Evolutionary conservation across 2,329 filamentous ascomycete genomes (phyloP), one percentile per base, ranked within the genome.

Genomic region (Fusarium graminum): DNA sequence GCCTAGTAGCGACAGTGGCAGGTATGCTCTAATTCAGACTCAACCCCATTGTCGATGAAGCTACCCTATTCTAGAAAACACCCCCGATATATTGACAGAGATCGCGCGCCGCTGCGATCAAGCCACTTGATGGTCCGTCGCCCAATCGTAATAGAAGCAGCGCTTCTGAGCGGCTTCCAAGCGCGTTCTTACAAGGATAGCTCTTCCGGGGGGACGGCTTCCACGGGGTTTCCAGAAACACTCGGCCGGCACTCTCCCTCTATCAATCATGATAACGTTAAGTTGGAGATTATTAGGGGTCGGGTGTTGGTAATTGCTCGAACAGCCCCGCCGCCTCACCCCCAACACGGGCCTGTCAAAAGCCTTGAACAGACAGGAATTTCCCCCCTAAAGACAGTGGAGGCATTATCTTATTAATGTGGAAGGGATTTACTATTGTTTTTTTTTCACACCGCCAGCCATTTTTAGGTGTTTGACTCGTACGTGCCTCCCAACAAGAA

Each of bases 1-100:
- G 16, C 34, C n/a, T n/a, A 36, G 16, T 16, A 36, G 34, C 22
- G 22, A 56, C 29, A 39, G 45, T 34, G 36, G 39, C 47, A 30
- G 52, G 25, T 38, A 12, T 17, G 17, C 28, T 53, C n/a, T 59
- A 42, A 25, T 59, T 59, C 42, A 57, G 46, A 42, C 45, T 44
- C 52, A 41, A 51, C 39, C 55, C 39, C 63, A 57, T 19, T 43
- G 50, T 67, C 59, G 57, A 58, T 39, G 34, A 49, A 26, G 55
- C 63, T 72, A 58, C 61, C 71, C 69, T 61, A 39, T 73, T 73
- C 32, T 19, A 72, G 71, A 53, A 73, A 65, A 57, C 63, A 68
- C 28, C 69, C 43, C 71, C 70, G 70, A 71, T 52, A 49, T 32
- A 59, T 52, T 42, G 30, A 42, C 26, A 47, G 51, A 55, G 50